Conservation (phyloP, 1,284 basidiomycete species). For the Irpex sp. region DNA sequence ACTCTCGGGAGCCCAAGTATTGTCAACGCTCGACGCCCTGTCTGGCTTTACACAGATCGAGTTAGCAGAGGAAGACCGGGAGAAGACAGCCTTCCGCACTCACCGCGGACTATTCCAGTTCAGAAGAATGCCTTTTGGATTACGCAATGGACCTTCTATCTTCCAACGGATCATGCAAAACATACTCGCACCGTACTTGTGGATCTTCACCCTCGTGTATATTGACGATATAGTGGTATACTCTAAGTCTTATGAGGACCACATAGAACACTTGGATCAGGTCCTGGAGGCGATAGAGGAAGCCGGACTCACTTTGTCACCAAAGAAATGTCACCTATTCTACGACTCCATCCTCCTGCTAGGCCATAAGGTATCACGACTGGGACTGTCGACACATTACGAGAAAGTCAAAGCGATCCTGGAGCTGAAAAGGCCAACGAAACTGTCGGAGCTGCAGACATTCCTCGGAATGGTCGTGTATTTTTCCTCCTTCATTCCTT, state of each 20-base stretch:
- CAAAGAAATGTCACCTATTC: constrained; percentile 31
- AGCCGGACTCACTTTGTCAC: constrained; percentile 26
- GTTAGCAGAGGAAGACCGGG: constrained; percentile 25
- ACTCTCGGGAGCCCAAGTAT: constrained; percentile 29
- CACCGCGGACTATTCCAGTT: constrained; percentile 24
- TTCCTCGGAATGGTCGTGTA: too few relatives aligned
- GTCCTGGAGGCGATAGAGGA: background rate
- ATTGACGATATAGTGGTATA: constrained; percentile 37
- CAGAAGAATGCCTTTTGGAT: too few relatives aligned
- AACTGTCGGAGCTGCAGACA: too few relatives aligned
- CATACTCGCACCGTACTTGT: constrained; percentile 34
- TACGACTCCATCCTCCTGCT: constrained; percentile 32
- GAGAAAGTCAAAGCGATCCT: too few relatives aligned
- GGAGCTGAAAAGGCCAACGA: too few relatives aligned
- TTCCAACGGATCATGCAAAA: constrained; percentile 40
- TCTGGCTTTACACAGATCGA: constrained; percentile 39
- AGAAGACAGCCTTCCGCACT: constrained; percentile 38
- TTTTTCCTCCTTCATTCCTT: too few relatives aligned
- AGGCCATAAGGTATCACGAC: constrained; percentile 12
- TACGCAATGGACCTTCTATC: constrained; percentile 14
- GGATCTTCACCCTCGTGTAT: constrained; percentile 37
- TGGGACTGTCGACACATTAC: too few relatives aligned
- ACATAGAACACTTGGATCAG: background rate
- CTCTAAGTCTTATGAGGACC: constrained; percentile 24
- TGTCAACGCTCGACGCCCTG: constrained; percentile 35